Base-by-base conservation (phyloP, 108 stramenopile species). In the Seminavis robusta region DNA sequence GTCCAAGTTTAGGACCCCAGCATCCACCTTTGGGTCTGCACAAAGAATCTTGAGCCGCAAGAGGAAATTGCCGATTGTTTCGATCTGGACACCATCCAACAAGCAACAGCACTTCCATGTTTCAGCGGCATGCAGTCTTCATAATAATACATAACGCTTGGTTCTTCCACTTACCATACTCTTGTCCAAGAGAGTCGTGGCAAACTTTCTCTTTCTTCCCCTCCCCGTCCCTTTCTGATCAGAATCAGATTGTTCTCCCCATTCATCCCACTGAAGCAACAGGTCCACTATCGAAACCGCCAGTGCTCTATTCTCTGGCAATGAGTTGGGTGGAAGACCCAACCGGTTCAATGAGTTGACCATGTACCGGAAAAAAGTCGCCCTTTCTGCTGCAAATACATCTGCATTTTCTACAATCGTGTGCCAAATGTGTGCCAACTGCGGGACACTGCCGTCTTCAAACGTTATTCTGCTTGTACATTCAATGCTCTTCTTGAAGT, bases 341-440 rank as follows among this genome's bases (percentile, higher is more conserved):
- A 97, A 62, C 16, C 73, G 68, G 39, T 66, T 83, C 30, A 98
- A 69, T 3, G 88, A 83, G 34, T 83, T 77, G 7, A 97, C 77
- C 81, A 98, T 86, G 32, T 88, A 85, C 10, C 82, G 73, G 5
- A 90, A 66, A 56, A 98, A 80, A 28, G 74, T 68, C 29, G 33
- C 48, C 39, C 85, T 68, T 60, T 77, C 63, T n/a, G 59, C 33
- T 40, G 41, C 62, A 61, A 93, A 97, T 25, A 92, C 53, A 5
- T 61, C 40, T 1, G 80, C 76, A 59, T 95, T 84, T 33, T 73
- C 55, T 13, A 88, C 84, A 27, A 98, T 73, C 17, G 75, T 69
- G 36, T 83, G 83, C 88, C 92, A 95, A 29, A 97, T 69, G 76
- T 97, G 95, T 8, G 85, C 83, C 16, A 96, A 83, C 57, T 94